phyloP scores from a whole-genome alignment of 2,329 filamentous ascomycete genomes.

The Penicillium janthinellum region DNA sequence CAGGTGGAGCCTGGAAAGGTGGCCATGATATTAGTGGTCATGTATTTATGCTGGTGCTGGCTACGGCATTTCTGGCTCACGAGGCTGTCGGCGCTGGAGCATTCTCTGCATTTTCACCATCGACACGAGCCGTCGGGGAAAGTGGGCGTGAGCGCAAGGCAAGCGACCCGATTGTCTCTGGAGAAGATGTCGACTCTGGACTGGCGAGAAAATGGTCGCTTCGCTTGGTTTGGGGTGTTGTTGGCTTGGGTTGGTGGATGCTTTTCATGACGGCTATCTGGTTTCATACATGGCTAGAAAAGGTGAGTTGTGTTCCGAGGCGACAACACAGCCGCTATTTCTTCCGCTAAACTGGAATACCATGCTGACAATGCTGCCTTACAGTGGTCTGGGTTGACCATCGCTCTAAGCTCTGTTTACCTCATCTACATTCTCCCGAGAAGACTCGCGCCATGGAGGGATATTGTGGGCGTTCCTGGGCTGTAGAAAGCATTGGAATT shows the following conservation, averaged over 20 bases:
- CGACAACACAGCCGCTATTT: no score
- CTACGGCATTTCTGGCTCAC: conserved; percentile 77
- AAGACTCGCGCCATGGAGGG: conserved; percentile 45
- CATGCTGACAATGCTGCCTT: conserved; percentile 12
- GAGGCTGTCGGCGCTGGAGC: conserved; percentile 67
- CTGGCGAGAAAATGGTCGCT: conserved; percentile 58
- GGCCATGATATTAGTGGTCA: conserved; percentile 96
- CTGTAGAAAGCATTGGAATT: conserved; percentile 26
- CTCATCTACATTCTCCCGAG: conserved; percentile 55
- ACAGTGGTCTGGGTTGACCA: conserved; percentile 53
- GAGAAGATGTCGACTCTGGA: conserved; percentile 45
- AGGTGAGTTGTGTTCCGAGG: conserved; percentile 59
- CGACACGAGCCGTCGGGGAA: conserved; percentile 30
- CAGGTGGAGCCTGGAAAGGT: conserved; percentile 84
- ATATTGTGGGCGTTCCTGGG: conserved; percentile 49
- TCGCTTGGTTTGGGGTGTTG: conserved; percentile 58
- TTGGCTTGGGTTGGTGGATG: conserved; percentile 86
- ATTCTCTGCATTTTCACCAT: conserved; percentile 4
- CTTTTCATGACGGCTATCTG: conserved; percentile 97
- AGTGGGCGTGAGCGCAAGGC: conserved; percentile 43
- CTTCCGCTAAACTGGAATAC: neutral
- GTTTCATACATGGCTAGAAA: conserved; percentile 99
- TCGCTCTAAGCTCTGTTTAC: conserved; percentile 54
- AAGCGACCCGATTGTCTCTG: conserved; percentile 19
- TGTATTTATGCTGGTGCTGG: conserved; percentile 86